Evolutionary conservation across 106 monocot species (phyloP), one percentile per base, ranked within the genome.

Genomic region (Agapanthus africanus): DNA sequence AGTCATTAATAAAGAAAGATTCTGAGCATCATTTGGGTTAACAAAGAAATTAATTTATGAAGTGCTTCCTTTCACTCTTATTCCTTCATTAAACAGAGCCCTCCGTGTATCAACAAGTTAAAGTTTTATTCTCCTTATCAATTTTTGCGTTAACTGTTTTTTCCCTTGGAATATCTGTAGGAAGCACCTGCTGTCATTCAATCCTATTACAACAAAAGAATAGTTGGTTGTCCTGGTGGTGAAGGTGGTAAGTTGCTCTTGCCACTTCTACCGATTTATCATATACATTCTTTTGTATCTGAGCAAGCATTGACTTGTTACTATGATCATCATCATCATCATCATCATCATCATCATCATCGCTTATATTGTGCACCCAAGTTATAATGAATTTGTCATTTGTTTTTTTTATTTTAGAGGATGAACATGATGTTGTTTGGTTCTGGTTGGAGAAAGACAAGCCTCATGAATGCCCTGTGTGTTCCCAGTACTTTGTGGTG

Each of bases 391-490:
- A 2, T 28, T 59, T 11, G 27, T 28, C 27, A 15, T 22, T 21
- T 59, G 23, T 28, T 59, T 4, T 7, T n/a, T 31, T 70, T 6
- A 76, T 68, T 79, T 44, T 77, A 95, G 94, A 91, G 82, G 94
- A 91, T 74, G 91, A 95, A 62, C 94, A 95, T 71, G 94, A 95
- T 80, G 90, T 88, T 64, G 75, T 91, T 30, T 90, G 94, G 94
- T 95, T 95, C 74, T 91, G 91, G 91, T 74, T 95, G 73, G 88
- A 88, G 78, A 94, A 94, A 66, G 94, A 61, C 71, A 91, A 95
- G 47, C 88, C 94, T 59, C 88, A 91, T 66, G 94, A 95, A 67
- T 95, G 91, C 72, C 91, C 94, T 10, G 85, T 91, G 11, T 95
- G 94, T 74, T 91, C 85, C 25, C 94, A 91, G 47, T 91, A 91